phyloP scores from a whole-genome alignment of 345 rosid genomes.

The Durio zibethinus region DNA sequence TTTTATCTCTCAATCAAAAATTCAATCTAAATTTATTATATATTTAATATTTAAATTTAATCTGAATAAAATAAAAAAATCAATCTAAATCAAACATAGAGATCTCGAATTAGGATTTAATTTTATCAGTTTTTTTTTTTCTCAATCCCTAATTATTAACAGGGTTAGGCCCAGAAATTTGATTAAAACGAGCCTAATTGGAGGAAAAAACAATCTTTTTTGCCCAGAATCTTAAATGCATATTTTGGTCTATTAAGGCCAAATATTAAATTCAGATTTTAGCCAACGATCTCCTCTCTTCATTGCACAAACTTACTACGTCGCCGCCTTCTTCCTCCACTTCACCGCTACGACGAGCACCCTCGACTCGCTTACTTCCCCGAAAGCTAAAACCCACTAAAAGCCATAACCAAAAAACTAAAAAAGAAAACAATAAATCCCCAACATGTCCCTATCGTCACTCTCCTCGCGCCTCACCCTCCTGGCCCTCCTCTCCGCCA shows the following conservation, averaged over 20 bases:
- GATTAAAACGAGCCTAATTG: neutral
- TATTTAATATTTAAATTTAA: too few species aligned
- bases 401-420: neutral
- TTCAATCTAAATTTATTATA: too few species aligned
- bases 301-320: neutral
- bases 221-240: neutral
- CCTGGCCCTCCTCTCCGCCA: slow-evolving; percentile 71
- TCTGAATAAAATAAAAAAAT: too few species aligned
- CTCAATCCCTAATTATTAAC: neutral
- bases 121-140: too few species aligned
- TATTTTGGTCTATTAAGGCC: neutral
- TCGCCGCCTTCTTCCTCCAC: neutral
- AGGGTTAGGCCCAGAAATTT: neutral
- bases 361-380: neutral
- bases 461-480: slow-evolving; percentile 57
- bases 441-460: slow-evolving; percentile 46
- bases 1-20: too few species aligned
- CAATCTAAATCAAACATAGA: too few species aligned
- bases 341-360: neutral
- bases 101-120: too few species aligned
- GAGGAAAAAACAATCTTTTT: neutral
- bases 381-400: neutral
- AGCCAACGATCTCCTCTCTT: neutral
- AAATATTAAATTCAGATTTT: neutral
- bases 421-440: neutral